These are phyloP conservation scores for Phanerodontia chrysosporium DNA, from an alignment of 768 basidiomycete species.

Conservation along the genomic window DNA sequence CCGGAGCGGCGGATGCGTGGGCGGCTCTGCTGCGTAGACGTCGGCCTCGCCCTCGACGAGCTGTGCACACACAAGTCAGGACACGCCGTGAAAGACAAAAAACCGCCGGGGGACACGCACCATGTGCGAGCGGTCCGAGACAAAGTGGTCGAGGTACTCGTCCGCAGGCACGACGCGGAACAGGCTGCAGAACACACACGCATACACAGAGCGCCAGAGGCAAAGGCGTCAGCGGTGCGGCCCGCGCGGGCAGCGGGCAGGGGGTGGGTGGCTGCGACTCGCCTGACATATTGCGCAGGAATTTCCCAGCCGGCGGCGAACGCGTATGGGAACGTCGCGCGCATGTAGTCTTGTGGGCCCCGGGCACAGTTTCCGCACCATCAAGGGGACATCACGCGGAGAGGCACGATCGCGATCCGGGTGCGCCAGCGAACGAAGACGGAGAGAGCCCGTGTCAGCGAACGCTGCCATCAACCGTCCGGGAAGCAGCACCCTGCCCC, in stretches of 20 bases:
- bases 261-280: not conserved
- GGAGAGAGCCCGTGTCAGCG: not conserved
- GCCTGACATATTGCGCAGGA: conserved; percentile 19
- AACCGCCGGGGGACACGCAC: conserved; percentile 32
- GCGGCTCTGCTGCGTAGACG: conserved; percentile 42
- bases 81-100: too few relatives aligned
- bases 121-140: conserved; percentile 78
- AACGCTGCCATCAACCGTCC: too few relatives aligned
- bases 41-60: not conserved
- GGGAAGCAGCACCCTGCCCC: too few relatives aligned
- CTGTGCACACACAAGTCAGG: not conserved
- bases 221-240: not conserved
- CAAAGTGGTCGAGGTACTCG: conserved; percentile 54
- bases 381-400: not conserved
- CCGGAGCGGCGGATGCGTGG: conserved; percentile 44
- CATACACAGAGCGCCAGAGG: too few relatives aligned
- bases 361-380: not conserved
- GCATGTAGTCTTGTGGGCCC: conserved; percentile 26
- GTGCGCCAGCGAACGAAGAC: not conserved
- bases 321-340: conserved; percentile 26
- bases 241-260: not conserved
- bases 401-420: not conserved
- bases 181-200: conserved; percentile 32
- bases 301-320: conserved; percentile 6
- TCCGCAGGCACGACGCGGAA: conserved; percentile 58